Base-by-base conservation (phyloP, 306 rosid genomes). In the Ceratonia siliqua region DNA sequence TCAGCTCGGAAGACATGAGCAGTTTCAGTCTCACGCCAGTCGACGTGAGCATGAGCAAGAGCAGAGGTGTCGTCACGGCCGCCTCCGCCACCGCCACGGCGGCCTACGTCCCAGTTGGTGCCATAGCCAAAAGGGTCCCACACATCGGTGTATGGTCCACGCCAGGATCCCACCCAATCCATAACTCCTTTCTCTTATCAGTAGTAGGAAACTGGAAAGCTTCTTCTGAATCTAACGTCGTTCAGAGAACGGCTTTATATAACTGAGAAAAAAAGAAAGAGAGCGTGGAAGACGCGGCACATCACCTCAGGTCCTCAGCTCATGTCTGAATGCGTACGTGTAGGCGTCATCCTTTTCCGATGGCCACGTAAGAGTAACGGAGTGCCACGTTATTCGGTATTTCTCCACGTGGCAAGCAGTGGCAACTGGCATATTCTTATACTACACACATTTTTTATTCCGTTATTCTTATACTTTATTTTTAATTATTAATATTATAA, bases 1-100 rank as follows among this genome's bases (percentile, higher is more conserved):
- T 75, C 84, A 61, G 67, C 82, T 17, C 72, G 75, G 43, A 85
- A 71, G 58, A 75, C 12, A 36, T 78, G 86, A 14, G 75, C 59
- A 1, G 36, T 22, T 24, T 68, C 52, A 30, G 84, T 81, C 70
- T 85, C 82, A 3, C 70, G 79, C 72, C 86, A 81, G 66, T 85
- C 77, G 15, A 82, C 73, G 17, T 72, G 67, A 18, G 78, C 78
- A 12, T 55, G 28, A 32, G 78, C 78, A 8, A 79, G 32, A 43
- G 82, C 41, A 22, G 64, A 15, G 39, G 56, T 20, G 9, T 75
- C 74, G 30, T 78, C 74, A 20, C 13, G 79, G 18, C 54, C 41
- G 22, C 14, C 12, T 3, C 45, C 50, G 20, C 17, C 59, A 6
- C 43, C 39, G 24, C 25, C 48, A 15, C 7, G 39, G 24, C 10